Evolutionary conservation across 139 green algal genomes (phyloP).

Genomic region (Chlamydomonas asymmetrica): DNA sequence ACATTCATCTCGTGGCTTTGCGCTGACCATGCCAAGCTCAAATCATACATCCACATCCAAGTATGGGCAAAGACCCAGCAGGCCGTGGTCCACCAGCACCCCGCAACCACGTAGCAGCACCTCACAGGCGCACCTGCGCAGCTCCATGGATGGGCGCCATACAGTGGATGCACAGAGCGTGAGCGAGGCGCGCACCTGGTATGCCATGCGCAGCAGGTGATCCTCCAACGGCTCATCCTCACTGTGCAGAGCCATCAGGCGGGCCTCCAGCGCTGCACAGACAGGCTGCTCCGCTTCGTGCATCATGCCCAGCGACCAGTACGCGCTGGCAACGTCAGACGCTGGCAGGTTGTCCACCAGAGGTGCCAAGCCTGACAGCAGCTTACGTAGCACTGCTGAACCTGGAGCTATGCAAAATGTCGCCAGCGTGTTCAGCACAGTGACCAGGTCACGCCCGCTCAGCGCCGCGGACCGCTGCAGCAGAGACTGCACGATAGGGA

Average conservation of each 20-base stretch:
- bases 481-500: constrained; percentile 8
- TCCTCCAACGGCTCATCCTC: constrained; percentile 11
- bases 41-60: too few species aligned
- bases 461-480: background rate
- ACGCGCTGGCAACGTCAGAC: constrained; percentile 12
- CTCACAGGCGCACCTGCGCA: too few species aligned
- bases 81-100: too few species aligned
- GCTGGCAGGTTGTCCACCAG: background rate
- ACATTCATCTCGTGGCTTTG: too few species aligned
- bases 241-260: constrained; percentile 19
- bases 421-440: constrained; percentile 11
- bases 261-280: background rate
- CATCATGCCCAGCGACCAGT: constrained; percentile 34
- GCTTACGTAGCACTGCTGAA: background rate
- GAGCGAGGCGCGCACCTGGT: constrained; percentile 10
- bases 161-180: too few species aligned
- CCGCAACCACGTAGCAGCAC: too few species aligned
- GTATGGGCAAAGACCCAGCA: too few species aligned
- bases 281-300: too few species aligned
- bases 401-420: constrained; percentile 24
- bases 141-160: too few species aligned
- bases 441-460: constrained; percentile 5
- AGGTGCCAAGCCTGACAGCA: background rate
- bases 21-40: too few species aligned
- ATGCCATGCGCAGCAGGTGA: constrained; percentile 18